These are phyloP conservation scores for Kitagawia praeruptora DNA, from an alignment of 129 eudicot species.

Conservation along the genomic window DNA sequence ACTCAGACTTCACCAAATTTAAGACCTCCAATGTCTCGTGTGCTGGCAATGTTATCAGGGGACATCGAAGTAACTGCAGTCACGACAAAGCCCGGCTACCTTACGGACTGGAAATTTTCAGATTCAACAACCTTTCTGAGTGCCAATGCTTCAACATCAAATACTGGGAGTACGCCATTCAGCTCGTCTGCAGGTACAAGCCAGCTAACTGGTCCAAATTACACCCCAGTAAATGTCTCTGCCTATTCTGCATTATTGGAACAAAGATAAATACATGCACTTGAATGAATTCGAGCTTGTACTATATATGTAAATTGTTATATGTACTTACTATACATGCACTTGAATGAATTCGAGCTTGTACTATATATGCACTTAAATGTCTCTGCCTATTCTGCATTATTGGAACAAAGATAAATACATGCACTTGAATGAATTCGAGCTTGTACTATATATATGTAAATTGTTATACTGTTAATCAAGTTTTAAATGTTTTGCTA, in stretches of 20 bases:
- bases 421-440: neutral
- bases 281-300: too few relatives aligned
- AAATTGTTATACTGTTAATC: too few relatives aligned
- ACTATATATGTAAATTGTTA: too few relatives aligned
- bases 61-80: conserved; percentile 41
- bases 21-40: conserved; percentile 88
- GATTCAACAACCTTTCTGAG: conserved; percentile 36
- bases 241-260: neutral
- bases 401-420: too few relatives aligned
- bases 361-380: neutral
- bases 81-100: conserved; percentile 51
- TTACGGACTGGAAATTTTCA: conserved; percentile 46
- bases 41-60: conserved; percentile 68
- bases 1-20: conserved; percentile 56
- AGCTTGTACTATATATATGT: too few relatives aligned
- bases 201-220: neutral
- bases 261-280: neutral
- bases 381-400: neutral
- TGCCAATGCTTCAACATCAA: conserved; percentile 9
- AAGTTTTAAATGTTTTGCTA: too few relatives aligned
- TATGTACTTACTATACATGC: too few relatives aligned
- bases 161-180: neutral
- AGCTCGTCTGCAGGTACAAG: conserved; percentile 20
- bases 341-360: neutral
- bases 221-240: conserved; percentile 18